Conservation (phyloP, 2,329 filamentous ascomycete species). For the Trichoderma sp. region DNA sequence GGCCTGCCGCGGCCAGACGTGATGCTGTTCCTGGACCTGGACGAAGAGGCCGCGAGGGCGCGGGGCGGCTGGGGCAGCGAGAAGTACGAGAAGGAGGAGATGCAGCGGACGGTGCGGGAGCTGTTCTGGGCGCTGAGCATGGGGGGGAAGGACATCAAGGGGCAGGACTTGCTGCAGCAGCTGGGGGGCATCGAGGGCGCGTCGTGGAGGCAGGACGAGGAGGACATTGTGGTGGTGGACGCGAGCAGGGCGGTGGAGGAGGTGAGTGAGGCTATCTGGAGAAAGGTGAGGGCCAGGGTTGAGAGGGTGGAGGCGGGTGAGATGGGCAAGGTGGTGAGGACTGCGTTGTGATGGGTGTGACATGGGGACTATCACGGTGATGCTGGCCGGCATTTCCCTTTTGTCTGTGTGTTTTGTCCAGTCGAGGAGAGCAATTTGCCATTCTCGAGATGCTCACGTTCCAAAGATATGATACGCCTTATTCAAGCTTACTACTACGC, state of each 20-base stretch:
- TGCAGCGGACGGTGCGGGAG: slow-evolving; percentile 76
- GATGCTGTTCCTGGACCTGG: slow-evolving; percentile 82
- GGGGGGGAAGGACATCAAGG: slow-evolving; percentile 41
- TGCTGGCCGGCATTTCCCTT: not conserved
- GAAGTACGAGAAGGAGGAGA: slow-evolving; percentile 78
- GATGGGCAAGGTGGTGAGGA: slow-evolving; percentile 45
- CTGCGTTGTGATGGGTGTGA: slow-evolving; percentile 8
- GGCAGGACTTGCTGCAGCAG: slow-evolving; percentile 25
- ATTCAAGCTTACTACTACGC: not conserved
- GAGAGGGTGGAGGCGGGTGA: slow-evolving; percentile 50
- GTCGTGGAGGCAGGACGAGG: slow-evolving; percentile 47
- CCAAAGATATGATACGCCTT: not conserved
- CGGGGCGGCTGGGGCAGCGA: slow-evolving; percentile 88
- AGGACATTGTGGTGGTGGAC: slow-evolving; percentile 54
- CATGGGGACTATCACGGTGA: not conserved
- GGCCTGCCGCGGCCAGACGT: slow-evolving; percentile 85
- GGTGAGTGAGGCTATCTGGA: slow-evolving; percentile 56
- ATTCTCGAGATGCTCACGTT: not conserved
- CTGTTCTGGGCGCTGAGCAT: slow-evolving; percentile 62
- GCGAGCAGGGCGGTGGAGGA: slow-evolving; percentile 54
- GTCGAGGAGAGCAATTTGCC: not conserved
- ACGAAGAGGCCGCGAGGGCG: slow-evolving; percentile 65
- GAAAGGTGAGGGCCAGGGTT: slow-evolving; percentile 44
- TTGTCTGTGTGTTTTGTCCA: not conserved
- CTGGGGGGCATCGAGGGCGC: slow-evolving; percentile 25